These are phyloP conservation scores for Forsythia suspensa DNA, from an alignment of 257 asterid species.

Conservation along the genomic window DNA sequence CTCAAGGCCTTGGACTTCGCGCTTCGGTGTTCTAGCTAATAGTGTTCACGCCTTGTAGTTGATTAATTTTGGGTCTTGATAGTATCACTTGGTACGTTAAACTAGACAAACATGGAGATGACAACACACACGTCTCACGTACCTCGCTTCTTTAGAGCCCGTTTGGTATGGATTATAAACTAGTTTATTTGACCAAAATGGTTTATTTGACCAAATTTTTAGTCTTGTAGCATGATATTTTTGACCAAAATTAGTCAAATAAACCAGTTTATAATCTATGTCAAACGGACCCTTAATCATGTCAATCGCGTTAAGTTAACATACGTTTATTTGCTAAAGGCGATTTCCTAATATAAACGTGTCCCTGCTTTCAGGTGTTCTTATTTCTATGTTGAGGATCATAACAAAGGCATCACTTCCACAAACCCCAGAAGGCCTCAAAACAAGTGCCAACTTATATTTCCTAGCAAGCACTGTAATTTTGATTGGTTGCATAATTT, in stretches of 20 bases:
- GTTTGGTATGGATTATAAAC: too few relatives aligned
- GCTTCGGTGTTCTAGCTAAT: too few relatives aligned
- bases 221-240: too few relatives aligned
- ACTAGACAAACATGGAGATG: too few relatives aligned
- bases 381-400: conserved; percentile 54
- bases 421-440: conserved; percentile 64
- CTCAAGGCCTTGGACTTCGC: neutral
- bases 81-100: neutral
- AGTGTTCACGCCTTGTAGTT: neutral
- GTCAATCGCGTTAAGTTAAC: too few relatives aligned
- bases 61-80: neutral
- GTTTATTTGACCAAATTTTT: too few relatives aligned
- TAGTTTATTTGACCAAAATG: too few relatives aligned
- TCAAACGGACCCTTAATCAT: too few relatives aligned
- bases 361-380: conserved; percentile 49
- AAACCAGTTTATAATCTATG: too few relatives aligned
- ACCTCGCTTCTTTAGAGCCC: neutral
- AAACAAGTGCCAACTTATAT: conserved; percentile 64
- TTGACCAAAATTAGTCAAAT: too few relatives aligned
- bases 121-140: neutral
- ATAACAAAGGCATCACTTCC: conserved; percentile 77
- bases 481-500: conserved; percentile 47
- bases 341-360: neutral
- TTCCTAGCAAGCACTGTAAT: conserved; percentile 50
- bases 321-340: too few relatives aligned